Evolutionary conservation across 768 basidiomycete genomes (phyloP).

Genomic region (Mycena kentingensis): DNA sequence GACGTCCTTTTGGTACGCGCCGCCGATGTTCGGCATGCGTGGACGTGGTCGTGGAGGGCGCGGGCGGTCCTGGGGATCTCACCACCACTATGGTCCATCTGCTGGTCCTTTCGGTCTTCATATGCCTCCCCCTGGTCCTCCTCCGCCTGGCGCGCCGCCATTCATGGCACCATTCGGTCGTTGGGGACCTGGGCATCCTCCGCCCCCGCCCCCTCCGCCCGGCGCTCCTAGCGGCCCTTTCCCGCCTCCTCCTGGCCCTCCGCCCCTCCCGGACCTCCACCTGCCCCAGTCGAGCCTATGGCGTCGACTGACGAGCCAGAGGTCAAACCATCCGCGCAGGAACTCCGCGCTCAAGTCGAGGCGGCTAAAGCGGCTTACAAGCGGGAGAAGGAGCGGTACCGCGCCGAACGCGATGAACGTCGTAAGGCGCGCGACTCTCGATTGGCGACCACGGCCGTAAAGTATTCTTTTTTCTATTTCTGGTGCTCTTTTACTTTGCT

Average conservation of each 20-base stretch:
- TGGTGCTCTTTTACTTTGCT: constrained; percentile 7
- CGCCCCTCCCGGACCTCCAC: constrained; percentile 27
- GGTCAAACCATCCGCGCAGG: constrained; percentile 36
- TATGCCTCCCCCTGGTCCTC: constrained; percentile 7
- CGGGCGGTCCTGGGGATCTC: constrained; percentile 6
- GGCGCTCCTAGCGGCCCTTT: too few species aligned
- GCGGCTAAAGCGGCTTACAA: constrained; percentile 69
- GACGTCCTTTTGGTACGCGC: constrained; percentile 23
- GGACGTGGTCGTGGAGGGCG: constrained; percentile 5
- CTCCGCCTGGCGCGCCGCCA: too few species aligned
- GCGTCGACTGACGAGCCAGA: too few species aligned
- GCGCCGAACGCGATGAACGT: constrained; percentile 55
- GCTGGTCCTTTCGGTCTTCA: constrained; percentile 15
- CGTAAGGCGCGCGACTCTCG: constrained; percentile 38
- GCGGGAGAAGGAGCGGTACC: constrained; percentile 69
- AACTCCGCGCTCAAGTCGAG: constrained; percentile 54
- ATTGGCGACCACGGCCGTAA: constrained; percentile 5
- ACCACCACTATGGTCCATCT: constrained; percentile 7
- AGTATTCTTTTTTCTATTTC: constrained; percentile 12
- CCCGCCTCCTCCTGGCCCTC: constrained; percentile 18
- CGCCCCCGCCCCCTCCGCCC: too few species aligned
- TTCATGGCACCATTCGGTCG: constrained; percentile 2
- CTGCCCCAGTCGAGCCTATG: constrained; percentile 20
- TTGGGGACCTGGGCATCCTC: neutral
- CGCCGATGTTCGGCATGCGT: constrained; percentile 5